These are phyloP conservation scores for Cucumis hystrix DNA, from an alignment of 306 rosid species.

Conservation along the genomic window DNA sequence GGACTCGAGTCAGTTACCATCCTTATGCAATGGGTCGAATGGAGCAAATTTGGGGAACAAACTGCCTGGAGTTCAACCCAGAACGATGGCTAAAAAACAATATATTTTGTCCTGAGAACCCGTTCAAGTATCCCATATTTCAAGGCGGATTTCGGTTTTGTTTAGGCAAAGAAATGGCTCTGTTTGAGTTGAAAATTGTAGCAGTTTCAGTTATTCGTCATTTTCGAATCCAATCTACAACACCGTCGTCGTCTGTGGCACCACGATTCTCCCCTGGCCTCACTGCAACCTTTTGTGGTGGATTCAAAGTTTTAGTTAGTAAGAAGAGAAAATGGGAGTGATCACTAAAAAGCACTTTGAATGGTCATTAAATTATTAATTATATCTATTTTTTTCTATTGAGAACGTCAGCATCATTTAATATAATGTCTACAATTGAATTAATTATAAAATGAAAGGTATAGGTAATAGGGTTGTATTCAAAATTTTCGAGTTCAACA, in stretches of 20 bases:
- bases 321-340: not conserved
- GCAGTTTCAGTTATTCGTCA: slow-evolving; percentile 34
- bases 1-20: slow-evolving; percentile 83
- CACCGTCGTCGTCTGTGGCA: not conserved
- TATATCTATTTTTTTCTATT: too few species aligned
- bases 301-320: slow-evolving; percentile 39
- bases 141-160: slow-evolving; percentile 75
- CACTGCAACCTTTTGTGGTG: slow-evolving; percentile 54
- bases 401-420: not conserved
- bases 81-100: slow-evolving; percentile 55
- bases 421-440: too few species aligned
- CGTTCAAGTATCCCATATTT: slow-evolving; percentile 53
- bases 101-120: slow-evolving; percentile 22
- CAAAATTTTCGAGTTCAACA: not conserved
- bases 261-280: slow-evolving; percentile 78
- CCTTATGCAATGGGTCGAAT: slow-evolving; percentile 76
- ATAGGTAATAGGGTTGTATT: not conserved
- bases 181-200: slow-evolving; percentile 49
- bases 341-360: too few species aligned
- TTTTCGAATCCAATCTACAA: slow-evolving; percentile 21
- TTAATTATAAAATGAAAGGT: not conserved
- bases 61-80: slow-evolving; percentile 55
- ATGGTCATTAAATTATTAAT: too few species aligned
- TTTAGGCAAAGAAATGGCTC: slow-evolving; percentile 75
- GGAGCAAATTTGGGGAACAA: slow-evolving; percentile 57